Base-by-base conservation (phyloP, 306 rosid species). In the Nissolia schottii region DNA sequence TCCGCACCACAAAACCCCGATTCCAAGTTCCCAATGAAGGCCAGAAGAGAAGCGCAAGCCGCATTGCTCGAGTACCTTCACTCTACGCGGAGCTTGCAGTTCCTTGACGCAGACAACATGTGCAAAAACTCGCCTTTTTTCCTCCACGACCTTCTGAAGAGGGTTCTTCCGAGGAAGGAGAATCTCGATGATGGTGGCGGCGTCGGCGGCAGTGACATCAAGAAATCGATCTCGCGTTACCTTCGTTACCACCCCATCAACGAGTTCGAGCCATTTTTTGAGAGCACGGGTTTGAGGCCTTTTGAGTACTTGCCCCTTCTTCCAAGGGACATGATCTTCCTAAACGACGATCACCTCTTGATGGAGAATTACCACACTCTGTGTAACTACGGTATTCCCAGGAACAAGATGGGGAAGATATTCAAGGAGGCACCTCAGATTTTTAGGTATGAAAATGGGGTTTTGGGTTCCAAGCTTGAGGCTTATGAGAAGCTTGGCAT, bases 241-340 rank as follows among this genome's bases (percentile, higher is more conserved):
- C 77, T 92, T 32, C 79, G 91, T 15, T 88, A 90, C 70, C 85
- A 93, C 62, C 98, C 98, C 13, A 72, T 93, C 68, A 90, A 93
- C 54, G 98, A 93, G 50, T 93, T 93, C 38, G 96, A 90, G 49
- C 96, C 91, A 46, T 93, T 93, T 67, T 88, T 92, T 29, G 98
- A 92, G 83, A 90, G 96, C 77, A 48, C 80, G 64, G 98, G 96
- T 16, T 82, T 93, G 82, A 79, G 80, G 46, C 93, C 96, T 75
- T 78, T 83, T 0, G 96, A 93, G 57, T 93, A 84, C 64, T 69
- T 20, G 13, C 64, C 77, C 24, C 63, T 90, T 57, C 87, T 92
- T 77, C 98, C 96, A 0, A 80, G 78, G 0, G 59, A 76, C 32
- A 64, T 81, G 86, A 87, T 90, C 45, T 88, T 80, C n/a, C 84